Percentiles rank a stretch among this genome's conserved stretches.
These are phyloP conservation scores for Penicillium sp. DNA, from an alignment of 2,329 filamentous ascomycete species.

Conservation along the genomic window DNA sequence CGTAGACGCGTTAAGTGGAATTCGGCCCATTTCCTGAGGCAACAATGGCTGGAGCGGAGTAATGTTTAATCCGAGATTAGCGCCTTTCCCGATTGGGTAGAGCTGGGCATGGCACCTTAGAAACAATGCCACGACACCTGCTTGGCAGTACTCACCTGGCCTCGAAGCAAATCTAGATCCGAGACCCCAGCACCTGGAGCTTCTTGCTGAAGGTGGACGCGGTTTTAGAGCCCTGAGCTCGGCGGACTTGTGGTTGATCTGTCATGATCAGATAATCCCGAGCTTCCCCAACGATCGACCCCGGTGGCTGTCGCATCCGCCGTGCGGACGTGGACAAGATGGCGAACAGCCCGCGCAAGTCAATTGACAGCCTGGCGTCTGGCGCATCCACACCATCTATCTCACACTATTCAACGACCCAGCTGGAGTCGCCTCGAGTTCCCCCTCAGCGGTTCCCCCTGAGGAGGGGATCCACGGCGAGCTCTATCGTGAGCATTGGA, in stretches of 20 bases:
- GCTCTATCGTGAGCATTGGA: conserved; percentile 84
- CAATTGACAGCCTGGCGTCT: conserved; percentile 64
- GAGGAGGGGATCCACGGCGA: conserved; percentile 78
- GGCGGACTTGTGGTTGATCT: conserved; percentile 19
- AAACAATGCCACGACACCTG: neutral
- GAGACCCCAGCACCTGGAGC: neutral
- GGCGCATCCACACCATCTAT: conserved; percentile 53
- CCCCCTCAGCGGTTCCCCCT: conserved; percentile 37
- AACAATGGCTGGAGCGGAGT: neutral
- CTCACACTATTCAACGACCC: conserved; percentile 48
- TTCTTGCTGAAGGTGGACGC: neutral
- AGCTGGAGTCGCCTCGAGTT: conserved; percentile 38
- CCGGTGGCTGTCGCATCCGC: conserved; percentile 36
- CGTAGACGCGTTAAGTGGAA: conserved; percentile 41
- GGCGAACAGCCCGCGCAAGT: conserved; percentile 64
- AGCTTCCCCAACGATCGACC: conserved; percentile 26
- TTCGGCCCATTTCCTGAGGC: conserved; percentile 21
- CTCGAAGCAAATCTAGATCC: neutral
- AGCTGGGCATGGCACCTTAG: conserved; percentile 21
- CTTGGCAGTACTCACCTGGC: neutral
- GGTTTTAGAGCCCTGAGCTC: conserved; percentile 5
- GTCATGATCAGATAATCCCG: conserved; percentile 39
- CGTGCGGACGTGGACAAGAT: conserved; percentile 50
- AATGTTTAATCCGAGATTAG: conserved; percentile 5
- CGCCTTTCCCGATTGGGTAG: conserved; percentile 30